Conservation (phyloP, 139 green algal species). For the Chlamydomonas asymmetrica region DNA sequence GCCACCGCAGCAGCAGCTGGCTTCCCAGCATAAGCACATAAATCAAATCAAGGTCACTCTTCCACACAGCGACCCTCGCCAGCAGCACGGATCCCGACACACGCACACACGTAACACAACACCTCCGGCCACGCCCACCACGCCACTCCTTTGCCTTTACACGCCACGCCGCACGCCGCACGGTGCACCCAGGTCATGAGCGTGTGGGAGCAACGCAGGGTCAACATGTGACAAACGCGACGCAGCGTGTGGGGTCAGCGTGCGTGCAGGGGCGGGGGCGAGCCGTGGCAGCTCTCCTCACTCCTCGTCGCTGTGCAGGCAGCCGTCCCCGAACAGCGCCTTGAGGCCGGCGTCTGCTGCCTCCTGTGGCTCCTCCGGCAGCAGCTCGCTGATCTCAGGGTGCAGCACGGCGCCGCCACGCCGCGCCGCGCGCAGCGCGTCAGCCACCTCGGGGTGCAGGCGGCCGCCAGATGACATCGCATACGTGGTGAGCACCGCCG, state of each 20-base stretch:
- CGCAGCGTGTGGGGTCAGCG: neutral
- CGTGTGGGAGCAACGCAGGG: too few relatives aligned
- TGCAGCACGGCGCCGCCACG: constrained; percentile 15
- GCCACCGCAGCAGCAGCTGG: too few relatives aligned
- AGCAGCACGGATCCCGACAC: too few relatives aligned
- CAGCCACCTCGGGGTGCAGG: constrained; percentile 17
- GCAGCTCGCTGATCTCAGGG: constrained; percentile 29
- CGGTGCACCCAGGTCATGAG: too few relatives aligned
- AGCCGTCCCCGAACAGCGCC: constrained; percentile 12
- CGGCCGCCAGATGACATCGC: constrained; percentile 3
- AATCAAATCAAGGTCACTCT: too few relatives aligned
- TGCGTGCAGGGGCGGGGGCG: neutral
- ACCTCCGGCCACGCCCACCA: too few relatives aligned
- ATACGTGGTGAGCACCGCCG: constrained; percentile 1
- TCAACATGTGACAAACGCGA: too few relatives aligned
- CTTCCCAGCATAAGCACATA: too few relatives aligned
- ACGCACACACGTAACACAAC: too few relatives aligned
- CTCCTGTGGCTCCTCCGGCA: neutral
- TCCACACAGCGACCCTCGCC: too few relatives aligned
- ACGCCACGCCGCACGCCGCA: too few relatives aligned
- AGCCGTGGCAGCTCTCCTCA: neutral
- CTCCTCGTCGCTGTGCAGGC: constrained; percentile 22
- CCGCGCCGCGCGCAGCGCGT: constrained; percentile 10
- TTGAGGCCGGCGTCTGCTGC: constrained; percentile 2
- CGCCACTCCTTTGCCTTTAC: too few relatives aligned